Evolutionary conservation across 1,284 basidiomycete genomes (phyloP).

Genomic region (Rhodofomes roseus): DNA sequence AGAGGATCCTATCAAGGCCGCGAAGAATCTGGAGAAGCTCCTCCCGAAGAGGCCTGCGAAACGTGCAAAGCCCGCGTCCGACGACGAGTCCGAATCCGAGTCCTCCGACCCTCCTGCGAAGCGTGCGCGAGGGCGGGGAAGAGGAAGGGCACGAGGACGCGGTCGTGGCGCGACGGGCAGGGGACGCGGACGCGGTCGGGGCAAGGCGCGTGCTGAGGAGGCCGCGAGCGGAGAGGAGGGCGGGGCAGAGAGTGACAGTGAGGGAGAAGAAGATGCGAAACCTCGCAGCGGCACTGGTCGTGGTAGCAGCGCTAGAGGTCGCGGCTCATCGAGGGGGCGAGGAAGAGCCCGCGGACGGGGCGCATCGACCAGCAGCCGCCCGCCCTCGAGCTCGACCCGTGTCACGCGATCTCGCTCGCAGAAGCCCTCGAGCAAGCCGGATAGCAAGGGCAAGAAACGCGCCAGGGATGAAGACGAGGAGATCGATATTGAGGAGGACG

Average conservation of each 20-base stretch:
- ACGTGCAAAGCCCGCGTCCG: neutral
- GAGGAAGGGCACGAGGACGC: slow-evolving; percentile 4
- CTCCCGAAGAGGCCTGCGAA: slow-evolving; percentile 22
- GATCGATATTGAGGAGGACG: slow-evolving; percentile 18
- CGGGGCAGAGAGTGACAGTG: slow-evolving; percentile 1
- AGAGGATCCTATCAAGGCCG: slow-evolving; percentile 19
- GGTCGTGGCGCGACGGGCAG: slow-evolving; percentile 9
- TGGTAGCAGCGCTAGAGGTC: neutral
- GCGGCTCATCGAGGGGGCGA: neutral
- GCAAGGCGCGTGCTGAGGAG: neutral
- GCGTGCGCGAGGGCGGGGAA: slow-evolving; percentile 7
- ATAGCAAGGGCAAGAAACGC: slow-evolving; percentile 18
- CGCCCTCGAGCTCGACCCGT: slow-evolving; percentile 3
- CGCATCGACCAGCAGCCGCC: slow-evolving; percentile 8
- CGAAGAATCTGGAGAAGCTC: slow-evolving; percentile 23
- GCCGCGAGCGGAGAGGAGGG: neutral
- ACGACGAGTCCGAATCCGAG: neutral
- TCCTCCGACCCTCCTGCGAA: neutral
- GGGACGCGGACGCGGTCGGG: slow-evolving; percentile 6
- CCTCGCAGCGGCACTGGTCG: neutral
- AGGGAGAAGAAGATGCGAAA: slow-evolving; percentile 1
- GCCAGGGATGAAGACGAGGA: slow-evolving; percentile 10
- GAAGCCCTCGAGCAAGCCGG: slow-evolving; percentile 10
- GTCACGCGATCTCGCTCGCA: neutral
- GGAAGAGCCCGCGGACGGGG: neutral